These are phyloP conservation scores for Clitoria ternatea DNA, from an alignment of 306 rosid species.

Conservation along the genomic window DNA sequence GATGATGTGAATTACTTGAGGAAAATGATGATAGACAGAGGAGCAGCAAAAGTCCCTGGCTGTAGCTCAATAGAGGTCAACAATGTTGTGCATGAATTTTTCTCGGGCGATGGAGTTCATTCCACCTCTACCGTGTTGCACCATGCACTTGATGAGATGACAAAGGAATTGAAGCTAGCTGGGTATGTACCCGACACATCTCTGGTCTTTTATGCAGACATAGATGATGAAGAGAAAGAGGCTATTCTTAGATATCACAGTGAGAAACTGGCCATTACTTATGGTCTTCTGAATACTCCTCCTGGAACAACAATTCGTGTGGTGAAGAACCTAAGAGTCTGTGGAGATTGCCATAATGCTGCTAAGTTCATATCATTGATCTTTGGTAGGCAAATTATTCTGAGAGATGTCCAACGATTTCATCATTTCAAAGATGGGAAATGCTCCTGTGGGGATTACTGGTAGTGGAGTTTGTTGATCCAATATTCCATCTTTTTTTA, in stretches of 20 bases:
- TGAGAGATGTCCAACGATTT: conserved; percentile 79
- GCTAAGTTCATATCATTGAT: conserved; percentile 69
- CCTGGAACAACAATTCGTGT: conserved; percentile 71
- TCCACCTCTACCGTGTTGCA: conserved; percentile 45
- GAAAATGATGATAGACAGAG: conserved; percentile 64
- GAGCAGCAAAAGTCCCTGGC: conserved; percentile 71
- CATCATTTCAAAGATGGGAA: conserved; percentile 76
- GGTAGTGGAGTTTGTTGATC: conserved; percentile 46
- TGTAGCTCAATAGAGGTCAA: conserved; percentile 83
- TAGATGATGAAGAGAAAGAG: conserved; percentile 67
- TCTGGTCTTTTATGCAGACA: conserved; percentile 58
- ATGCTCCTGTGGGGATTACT: conserved; percentile 87
- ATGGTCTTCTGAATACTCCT: conserved; percentile 64
- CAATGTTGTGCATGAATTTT: conserved; percentile 84
- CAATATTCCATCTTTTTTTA: neutral
- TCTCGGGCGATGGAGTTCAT: conserved; percentile 69
- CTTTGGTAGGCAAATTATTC: conserved; percentile 62
- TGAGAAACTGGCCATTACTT: conserved; percentile 80
- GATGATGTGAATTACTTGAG: conserved; percentile 69
- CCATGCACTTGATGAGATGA: conserved; percentile 61
- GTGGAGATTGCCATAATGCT: conserved; percentile 77
- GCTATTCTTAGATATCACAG: conserved; percentile 71
- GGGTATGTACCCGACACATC: conserved; percentile 81
- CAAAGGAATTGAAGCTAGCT: conserved; percentile 58
- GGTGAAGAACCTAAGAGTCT: conserved; percentile 76